These are phyloP conservation scores for Lavandula angustifolia DNA, from an alignment of 257 asterid species.

Conservation along the genomic window DNA sequence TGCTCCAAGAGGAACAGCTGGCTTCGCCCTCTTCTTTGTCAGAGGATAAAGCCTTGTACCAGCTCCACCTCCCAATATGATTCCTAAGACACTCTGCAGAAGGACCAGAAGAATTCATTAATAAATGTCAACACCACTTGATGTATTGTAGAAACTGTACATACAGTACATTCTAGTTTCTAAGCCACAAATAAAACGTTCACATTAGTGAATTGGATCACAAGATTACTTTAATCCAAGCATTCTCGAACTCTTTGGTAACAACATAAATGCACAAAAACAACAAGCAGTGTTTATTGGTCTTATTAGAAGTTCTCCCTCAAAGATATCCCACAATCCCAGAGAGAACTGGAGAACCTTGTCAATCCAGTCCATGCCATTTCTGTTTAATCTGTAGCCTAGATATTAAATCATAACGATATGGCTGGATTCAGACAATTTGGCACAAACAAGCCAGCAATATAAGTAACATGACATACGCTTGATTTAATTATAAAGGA, in stretches of 20 bases:
- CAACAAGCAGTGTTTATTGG: neutral
- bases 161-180: conserved; percentile 12
- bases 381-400: conserved; percentile 13
- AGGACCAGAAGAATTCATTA: conserved; percentile 26
- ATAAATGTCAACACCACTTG: conserved; percentile 8
- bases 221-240: neutral
- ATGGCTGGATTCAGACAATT: neutral
- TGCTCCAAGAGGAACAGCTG: conserved; percentile 98
- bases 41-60: conserved; percentile 94
- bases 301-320: neutral
- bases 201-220: conserved; percentile 12
- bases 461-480: conserved; percentile 2
- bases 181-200: conserved; percentile 10
- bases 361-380: neutral
- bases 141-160: conserved; percentile 2
- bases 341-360: neutral
- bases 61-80: conserved; percentile 96
- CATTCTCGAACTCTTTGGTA: neutral
- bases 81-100: conserved; percentile 87
- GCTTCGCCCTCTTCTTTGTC: conserved; percentile 95
- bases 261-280: conserved; percentile 18
- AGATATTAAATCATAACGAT: conserved; percentile 1
- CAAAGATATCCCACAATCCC: conserved; percentile 1
- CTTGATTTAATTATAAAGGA: conserved; percentile 10
- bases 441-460: no score